These are phyloP conservation scores for Proliferodiscus dingleyae DNA, from an alignment of 2,329 filamentous ascomycete genomes.

Conservation along the genomic window DNA sequence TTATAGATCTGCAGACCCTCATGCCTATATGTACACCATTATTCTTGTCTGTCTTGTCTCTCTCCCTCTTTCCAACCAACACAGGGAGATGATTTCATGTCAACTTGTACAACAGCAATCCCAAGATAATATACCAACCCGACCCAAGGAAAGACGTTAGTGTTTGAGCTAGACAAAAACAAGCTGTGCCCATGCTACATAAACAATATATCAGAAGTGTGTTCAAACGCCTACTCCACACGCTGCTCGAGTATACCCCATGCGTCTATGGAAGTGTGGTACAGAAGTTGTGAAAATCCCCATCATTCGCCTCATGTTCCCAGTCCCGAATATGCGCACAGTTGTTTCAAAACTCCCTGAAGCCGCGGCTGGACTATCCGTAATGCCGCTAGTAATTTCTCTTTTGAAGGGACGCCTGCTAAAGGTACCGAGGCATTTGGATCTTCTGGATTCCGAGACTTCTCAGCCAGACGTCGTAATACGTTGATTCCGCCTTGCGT, in stretches of 20 bases:
- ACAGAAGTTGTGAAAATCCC: constrained; percentile 20
- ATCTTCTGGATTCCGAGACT: constrained; percentile 54
- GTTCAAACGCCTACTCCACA: constrained; percentile 28
- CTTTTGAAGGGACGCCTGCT: constrained; percentile 59
- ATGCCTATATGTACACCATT: constrained; percentile 26
- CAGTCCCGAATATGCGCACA: constrained; percentile 59
- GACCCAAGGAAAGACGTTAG: constrained; percentile 15
- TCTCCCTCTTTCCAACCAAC: constrained; percentile 11
- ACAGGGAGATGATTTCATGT: too few species aligned
- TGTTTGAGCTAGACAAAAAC: constrained; percentile 10
- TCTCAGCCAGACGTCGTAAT: constrained; percentile 64
- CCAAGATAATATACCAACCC: too few species aligned
- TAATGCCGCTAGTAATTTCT: constrained; percentile 62
- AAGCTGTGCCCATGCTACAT: too few species aligned
- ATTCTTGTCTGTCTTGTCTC: constrained; percentile 4
- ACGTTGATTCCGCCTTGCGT: constrained; percentile 64
- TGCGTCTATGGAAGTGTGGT: constrained; percentile 30
- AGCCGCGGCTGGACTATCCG: constrained; percentile 59
- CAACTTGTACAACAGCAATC: constrained; percentile 23
- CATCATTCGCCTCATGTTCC: constrained; percentile 32
- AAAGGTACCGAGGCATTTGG: constrained; percentile 49
- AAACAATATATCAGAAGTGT: constrained; percentile 16
- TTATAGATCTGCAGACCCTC: constrained; percentile 12
- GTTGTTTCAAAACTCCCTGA: constrained; percentile 62
- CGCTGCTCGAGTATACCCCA: constrained; percentile 22